Evolutionary conservation across 108 stramenopile genomes (phyloP), one percentile per base, ranked within the genome.

Genomic region (Parietichytrium sp.): DNA sequence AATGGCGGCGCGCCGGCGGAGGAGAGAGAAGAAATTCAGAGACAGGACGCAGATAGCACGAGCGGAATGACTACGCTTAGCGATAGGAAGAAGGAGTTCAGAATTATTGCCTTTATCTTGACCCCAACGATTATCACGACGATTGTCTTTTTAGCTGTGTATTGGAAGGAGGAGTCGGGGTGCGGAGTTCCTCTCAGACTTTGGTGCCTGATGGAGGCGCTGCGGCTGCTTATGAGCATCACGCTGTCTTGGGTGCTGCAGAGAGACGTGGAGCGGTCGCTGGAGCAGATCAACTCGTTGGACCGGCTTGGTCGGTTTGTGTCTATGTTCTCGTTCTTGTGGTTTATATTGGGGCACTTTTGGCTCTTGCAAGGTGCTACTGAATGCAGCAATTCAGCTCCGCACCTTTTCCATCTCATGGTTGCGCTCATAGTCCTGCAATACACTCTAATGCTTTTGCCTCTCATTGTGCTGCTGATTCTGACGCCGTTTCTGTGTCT

Each of bases 361-460:
- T 72, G 61, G 61, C 61, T 72, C 2, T 33, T 72, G 33, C 61
- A 72, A 25, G 61, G 38, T 42, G 61, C 61, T 6, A 45, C 38
- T n/a, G 45, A 3, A 33, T 72, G 61, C 20, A 72, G n/a, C 4
- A 33, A 72, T 13, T 23, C 61, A n/a, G 36, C 61, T n/a, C 61
- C 61, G 6, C 61, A 72, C 20, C 61, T 72, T n/a, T 72, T 72
- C 25, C 61, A 72, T 27, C 61, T 72, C 2, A 72, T 42, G 42
- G 61, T 42, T 0, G 61, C 61, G 61, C 61, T 72, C 29, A 72
- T 72, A 10, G 45, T 72, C 20, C 20, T 72, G 61, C 61, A 72
- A 3, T 72, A 72, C 33, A 72, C 61, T 33, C 61, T 72, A 7
- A 72, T 72, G 61, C 61, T 72, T 6, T 27, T 72, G 61, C 61